Conservation (phyloP, 257 asterid genomes). For the Fraxinus cuspidata region DNA sequence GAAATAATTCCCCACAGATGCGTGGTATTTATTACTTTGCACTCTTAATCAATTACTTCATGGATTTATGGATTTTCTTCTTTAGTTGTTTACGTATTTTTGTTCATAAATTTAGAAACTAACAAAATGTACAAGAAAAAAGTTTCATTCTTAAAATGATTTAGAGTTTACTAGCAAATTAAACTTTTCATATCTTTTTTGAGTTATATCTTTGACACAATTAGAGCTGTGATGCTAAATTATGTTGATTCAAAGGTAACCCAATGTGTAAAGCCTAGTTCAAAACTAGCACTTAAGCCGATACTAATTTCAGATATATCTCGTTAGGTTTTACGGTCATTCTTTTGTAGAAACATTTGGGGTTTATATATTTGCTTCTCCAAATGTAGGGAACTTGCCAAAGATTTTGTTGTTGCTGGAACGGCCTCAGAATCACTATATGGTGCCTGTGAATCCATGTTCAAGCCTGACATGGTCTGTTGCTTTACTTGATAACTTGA, state of each 20-base stretch:
- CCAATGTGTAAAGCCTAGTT: too few species aligned
- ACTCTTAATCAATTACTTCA: too few species aligned
- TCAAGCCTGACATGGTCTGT: conserved; percentile 90
- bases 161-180: background rate
- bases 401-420: conserved; percentile 96
- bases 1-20: too few species aligned
- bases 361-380: conserved; percentile 9
- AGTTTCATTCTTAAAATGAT: background rate
- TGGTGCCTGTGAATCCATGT: conserved; percentile 99
- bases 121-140: background rate
- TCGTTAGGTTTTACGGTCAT: background rate
- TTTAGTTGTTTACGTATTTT: too few species aligned
- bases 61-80: too few species aligned
- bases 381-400: conserved; percentile 85
- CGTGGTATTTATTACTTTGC: too few species aligned
- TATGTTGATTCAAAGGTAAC: background rate
- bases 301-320: background rate
- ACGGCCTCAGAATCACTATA: conserved; percentile 96
- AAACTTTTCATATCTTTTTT: background rate
- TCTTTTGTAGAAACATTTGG: conserved; percentile 3
- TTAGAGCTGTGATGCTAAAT: background rate
- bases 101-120: too few species aligned
- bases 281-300: conserved; percentile 3
- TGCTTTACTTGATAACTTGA: conserved; percentile 2
- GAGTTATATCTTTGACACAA: background rate